A percentile compares a stretch with the other conserved stretches of the same genome.
phyloP scores from a whole-genome alignment of 495 filamentous ascomycete species.

The Hypoxylon intermedium region DNA sequence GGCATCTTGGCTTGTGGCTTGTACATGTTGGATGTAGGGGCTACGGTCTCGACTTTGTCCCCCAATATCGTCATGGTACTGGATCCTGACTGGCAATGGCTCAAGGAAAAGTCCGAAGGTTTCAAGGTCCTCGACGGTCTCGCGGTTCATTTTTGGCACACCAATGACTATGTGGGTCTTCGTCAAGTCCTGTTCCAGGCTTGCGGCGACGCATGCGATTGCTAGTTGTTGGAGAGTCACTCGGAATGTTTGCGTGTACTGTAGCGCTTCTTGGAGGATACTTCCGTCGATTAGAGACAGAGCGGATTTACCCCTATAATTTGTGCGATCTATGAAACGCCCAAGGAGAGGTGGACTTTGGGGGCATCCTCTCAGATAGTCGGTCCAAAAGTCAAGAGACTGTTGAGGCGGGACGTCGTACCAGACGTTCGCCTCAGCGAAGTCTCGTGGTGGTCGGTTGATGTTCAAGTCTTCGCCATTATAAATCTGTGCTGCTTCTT shows the following conservation, averaged over 20 bases:
- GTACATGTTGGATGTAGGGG: conserved; percentile 23
- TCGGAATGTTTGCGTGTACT: background rate
- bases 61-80: background rate
- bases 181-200: conserved; percentile 19
- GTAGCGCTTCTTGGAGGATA: background rate
- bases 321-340: background rate
- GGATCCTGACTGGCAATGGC: conserved; percentile 45
- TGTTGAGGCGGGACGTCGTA: background rate
- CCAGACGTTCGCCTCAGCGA: conserved; percentile 5
- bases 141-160: conserved; percentile 42
- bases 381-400: background rate
- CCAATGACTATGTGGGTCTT: conserved; percentile 40
- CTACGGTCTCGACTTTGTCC: background rate
- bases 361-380: background rate
- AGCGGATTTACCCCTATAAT: background rate
- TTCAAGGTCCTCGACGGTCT: conserved; percentile 31
- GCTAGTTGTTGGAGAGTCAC: conserved; percentile 44
- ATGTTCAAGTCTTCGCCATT: background rate
- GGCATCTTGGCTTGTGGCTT: conserved; percentile 24
- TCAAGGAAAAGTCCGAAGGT: conserved; percentile 47
- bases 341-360: background rate
- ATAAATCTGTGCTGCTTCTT: conserved; percentile 34
- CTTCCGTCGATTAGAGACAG: background rate
- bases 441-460: background rate
- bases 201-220: conserved; percentile 39